Conservation (phyloP, 495 filamentous ascomycete genomes). For the Penicillium riverlandense region DNA sequence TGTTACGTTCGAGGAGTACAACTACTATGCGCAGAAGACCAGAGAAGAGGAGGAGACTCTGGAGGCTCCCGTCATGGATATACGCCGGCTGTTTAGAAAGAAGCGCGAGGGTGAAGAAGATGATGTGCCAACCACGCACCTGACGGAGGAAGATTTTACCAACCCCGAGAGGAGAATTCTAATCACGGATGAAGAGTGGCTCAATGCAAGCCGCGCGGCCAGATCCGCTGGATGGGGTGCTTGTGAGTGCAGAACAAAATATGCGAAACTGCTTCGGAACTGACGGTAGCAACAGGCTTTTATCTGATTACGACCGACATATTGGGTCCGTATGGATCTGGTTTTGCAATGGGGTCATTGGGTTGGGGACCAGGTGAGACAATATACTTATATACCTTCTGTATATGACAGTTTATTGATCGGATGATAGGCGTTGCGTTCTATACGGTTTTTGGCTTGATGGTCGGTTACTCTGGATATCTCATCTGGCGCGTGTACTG, state of each 20-base stretch:
- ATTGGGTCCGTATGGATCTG: conserved; percentile 46
- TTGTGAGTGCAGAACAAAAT: conserved; percentile 29
- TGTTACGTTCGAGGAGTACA: conserved; percentile 34
- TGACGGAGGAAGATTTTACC: conserved; percentile 3
- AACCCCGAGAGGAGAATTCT: neutral
- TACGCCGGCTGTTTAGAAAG: conserved; percentile 10
- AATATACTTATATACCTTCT: too few relatives aligned
- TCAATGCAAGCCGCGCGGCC: conserved; percentile 33
- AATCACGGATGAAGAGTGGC: conserved; percentile 37
- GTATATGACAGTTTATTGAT: too few relatives aligned
- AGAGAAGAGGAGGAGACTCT: conserved; percentile 18
- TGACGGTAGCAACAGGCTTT: too few relatives aligned
- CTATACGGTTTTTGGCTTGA: conserved; percentile 29
- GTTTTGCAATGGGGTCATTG: conserved; percentile 40
- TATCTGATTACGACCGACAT: conserved; percentile 43
- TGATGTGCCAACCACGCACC: neutral
- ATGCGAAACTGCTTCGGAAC: too few relatives aligned
- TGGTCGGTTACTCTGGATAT: conserved; percentile 43
- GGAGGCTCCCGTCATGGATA: conserved; percentile 18
- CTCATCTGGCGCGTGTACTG: conserved; percentile 54
- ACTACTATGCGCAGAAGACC: conserved; percentile 27
- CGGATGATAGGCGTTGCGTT: conserved; percentile 17
- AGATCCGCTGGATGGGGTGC: conserved; percentile 41
- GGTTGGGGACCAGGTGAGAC: conserved; percentile 38
- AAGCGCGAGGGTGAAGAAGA: conserved; percentile 1